Percentiles rank a stretch among this genome's conserved stretches.
phyloP scores from a whole-genome alignment of 805 yeast species.

The Candida maris region DNA sequence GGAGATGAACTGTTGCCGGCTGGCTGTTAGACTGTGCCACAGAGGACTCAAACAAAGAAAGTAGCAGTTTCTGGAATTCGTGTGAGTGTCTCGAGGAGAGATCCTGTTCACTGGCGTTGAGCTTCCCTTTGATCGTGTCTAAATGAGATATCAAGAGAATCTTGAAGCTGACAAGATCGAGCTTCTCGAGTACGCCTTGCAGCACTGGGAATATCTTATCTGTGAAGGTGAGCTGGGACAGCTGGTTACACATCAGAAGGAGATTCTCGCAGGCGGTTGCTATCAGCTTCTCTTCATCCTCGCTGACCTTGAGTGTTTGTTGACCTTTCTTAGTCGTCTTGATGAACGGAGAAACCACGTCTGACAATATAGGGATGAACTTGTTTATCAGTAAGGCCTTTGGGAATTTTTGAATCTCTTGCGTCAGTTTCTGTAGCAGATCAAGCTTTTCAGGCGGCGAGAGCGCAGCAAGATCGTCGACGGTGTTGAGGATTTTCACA shows the following conservation, averaged over 20 bases:
- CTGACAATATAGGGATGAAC: slow-evolving; percentile 65
- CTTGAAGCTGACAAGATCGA: slow-evolving; percentile 29
- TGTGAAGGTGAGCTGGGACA: slow-evolving; percentile 76
- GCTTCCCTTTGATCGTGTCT: slow-evolving; percentile 23
- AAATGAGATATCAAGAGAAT: slow-evolving; percentile 30
- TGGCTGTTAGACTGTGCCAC: slow-evolving; percentile 14
- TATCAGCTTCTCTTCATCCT: slow-evolving; percentile 35
- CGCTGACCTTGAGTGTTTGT: slow-evolving; percentile 7
- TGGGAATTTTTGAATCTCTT: slow-evolving; percentile 56
- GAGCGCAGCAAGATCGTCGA: slow-evolving; percentile 82
- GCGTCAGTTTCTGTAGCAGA: slow-evolving; percentile 63
- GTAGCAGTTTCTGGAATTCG: slow-evolving; percentile 27
- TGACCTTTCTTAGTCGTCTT: slow-evolving; percentile 14
- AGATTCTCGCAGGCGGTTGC: slow-evolving; percentile 51
- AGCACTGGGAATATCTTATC: slow-evolving; percentile 58
- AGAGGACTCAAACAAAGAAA: slow-evolving; percentile 32
- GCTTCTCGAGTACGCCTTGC: slow-evolving; percentile 24
- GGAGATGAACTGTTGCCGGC: slow-evolving; percentile 25
- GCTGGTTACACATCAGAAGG: slow-evolving; percentile 55
- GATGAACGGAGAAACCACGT: slow-evolving; percentile 41
- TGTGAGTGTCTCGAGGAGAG: slow-evolving; percentile 21
- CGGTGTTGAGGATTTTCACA: slow-evolving; percentile 71
- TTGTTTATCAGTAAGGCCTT: slow-evolving; percentile 57
- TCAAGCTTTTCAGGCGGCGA: slow-evolving; percentile 60
- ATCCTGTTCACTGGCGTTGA: slow-evolving; percentile 26